Evolutionary conservation across 164 flowering plant species (phyloP).

Genomic region (Umbilicus rupestris): DNA sequence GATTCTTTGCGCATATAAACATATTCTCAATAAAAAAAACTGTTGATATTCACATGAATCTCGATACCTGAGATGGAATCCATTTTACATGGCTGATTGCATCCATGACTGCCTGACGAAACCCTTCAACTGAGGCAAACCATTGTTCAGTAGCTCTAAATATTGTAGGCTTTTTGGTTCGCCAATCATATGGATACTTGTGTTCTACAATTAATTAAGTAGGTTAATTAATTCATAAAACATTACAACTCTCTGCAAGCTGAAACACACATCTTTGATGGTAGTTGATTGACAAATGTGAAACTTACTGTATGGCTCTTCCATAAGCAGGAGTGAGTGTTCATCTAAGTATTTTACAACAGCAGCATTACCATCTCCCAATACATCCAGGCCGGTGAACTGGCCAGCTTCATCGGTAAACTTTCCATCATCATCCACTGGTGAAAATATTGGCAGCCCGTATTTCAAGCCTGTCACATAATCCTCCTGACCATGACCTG

Average conservation of each 20-base stretch:
- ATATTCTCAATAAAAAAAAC: not conserved
- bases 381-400: conserved; percentile 86
- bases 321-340: conserved; percentile 50
- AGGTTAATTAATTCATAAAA: not conserved
- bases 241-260: not conserved
- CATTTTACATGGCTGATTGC: conserved; percentile 74
- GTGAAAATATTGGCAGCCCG: conserved; percentile 72
- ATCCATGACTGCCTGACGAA: conserved; percentile 68
- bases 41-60: not conserved
- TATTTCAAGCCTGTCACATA: conserved; percentile 81
- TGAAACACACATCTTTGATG: not conserved
- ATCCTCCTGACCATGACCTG: conserved; percentile 98
- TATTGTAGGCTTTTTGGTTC: conserved; percentile 97
- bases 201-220: conserved; percentile 42
- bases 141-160: conserved; percentile 99
- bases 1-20: too few species aligned
- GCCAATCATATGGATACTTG: conserved; percentile 99
- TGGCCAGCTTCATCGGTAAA: conserved; percentile 92
- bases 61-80: conserved; percentile 76
- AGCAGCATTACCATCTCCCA: conserved; percentile 83
- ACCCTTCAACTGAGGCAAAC: conserved; percentile 99
- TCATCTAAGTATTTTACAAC: conserved; percentile 70
- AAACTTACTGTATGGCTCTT: conserved; percentile 81
- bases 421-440: conserved; percentile 88
- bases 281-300: not conserved